Base-by-base conservation (phyloP, 768 basidiomycete species). In the Kwoniella mangroviensis region DNA sequence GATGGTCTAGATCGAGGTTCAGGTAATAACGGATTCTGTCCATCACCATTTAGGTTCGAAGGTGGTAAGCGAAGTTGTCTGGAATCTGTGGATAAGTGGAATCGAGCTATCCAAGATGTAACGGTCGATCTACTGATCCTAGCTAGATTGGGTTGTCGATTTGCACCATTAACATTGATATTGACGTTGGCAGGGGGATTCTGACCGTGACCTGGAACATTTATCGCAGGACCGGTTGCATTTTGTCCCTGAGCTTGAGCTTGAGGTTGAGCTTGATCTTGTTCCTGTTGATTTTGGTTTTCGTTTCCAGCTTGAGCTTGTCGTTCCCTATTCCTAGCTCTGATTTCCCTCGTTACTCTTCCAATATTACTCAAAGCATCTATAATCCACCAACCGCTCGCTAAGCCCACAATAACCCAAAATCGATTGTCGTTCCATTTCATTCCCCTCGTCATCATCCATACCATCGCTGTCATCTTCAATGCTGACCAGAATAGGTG, bases 371-470 rank as follows among this genome's bases (percentile, higher is more conserved):
- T 55, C 5, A 45, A 28, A 22, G 63, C 75, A 55, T 77, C 74
- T n/a, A 51, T 74, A 10, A 73, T 15, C 74, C 72, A 78, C 74
- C 74, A 80, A 4, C 72, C 72, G 4, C 55, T 52, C 7, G 75
- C 77, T 2, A 72, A 68, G 4, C 66, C 75, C 15, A 51, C 71
- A 11, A 80, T 72, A 22, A 77, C 60, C 75, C 73, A 75, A 19
- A 80, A 70, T 19, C 73, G 60, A 7, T 24, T 19, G 65, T 80
- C 79, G 2, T 61, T 55, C 77, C 75, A 77, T 17, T 56, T 59
- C 79, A 80, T 78, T 12, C 68, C 73, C 11, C 73, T 52, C 26
- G 72, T 74, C 53, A 80, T 54, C 79, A 80, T 78, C 74, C 72
- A 79, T 4, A 80, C 43, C 69, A 80, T 72, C 21, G 67, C 73